A percentile compares a stretch with the other conserved stretches of the same genome.
Evolutionary conservation across 768 basidiomycete genomes (phyloP).

Genomic region (Erythrobasidium yunnanense): DNA sequence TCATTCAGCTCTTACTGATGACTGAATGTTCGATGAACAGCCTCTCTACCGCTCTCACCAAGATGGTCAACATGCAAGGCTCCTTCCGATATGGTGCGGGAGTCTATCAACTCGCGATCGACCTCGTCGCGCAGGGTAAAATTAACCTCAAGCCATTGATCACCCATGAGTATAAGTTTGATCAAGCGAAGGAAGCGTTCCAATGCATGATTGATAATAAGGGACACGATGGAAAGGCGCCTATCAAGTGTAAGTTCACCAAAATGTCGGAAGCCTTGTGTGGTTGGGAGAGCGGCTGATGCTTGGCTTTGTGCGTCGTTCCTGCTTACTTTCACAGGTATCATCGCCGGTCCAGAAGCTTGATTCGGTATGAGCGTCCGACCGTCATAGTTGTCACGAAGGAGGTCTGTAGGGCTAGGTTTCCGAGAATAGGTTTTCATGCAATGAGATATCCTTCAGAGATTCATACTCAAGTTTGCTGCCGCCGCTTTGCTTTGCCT

Average conservation of each 20-base stretch:
- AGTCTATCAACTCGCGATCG: conserved; percentile 73
- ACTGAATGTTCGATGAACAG: conserved; percentile 52
- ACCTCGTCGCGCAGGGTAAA: conserved; percentile 66
- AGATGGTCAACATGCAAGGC: conserved; percentile 67
- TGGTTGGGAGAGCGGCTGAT: background rate
- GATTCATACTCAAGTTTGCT: too few species aligned
- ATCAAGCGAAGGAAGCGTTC: conserved; percentile 69
- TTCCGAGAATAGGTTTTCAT: too few species aligned
- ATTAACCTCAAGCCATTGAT: conserved; percentile 79
- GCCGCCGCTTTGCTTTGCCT: too few species aligned
- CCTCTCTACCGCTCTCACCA: conserved; percentile 43
- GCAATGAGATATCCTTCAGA: too few species aligned
- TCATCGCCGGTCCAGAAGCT: conserved; percentile 5
- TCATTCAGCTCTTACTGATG: conserved; percentile 48
- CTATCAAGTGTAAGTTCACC: conserved; percentile 49
- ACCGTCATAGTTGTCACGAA: too few species aligned
- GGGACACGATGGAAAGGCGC: conserved; percentile 68
- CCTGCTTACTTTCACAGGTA: background rate
- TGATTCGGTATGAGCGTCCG: background rate
- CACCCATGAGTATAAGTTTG: conserved; percentile 64
- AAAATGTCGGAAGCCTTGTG: too few species aligned
- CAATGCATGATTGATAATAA: conserved; percentile 65
- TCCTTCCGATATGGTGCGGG: conserved; percentile 49
- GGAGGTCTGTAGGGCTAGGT: too few species aligned
- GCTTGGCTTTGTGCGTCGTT: background rate